Percentiles rank a stretch among this genome's conserved stretches.
Conservation (phyloP, 495 filamentous ascomycete species). For the Tuber borchii region DNA sequence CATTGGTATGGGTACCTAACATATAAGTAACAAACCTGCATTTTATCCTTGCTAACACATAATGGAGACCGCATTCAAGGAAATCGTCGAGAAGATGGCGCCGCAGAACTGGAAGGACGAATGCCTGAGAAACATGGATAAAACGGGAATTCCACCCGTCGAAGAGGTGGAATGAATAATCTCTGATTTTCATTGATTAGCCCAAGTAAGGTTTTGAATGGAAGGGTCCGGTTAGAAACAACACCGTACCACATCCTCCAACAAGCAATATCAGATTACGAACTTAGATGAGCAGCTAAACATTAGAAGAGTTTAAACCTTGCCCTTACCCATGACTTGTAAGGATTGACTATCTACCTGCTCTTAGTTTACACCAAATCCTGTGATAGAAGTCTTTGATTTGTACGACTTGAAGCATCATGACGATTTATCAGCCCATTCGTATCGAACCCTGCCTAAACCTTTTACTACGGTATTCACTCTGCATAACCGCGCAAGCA, state of each 20-base stretch:
- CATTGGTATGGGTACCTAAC: slow-evolving; percentile 53
- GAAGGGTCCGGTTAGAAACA: background rate
- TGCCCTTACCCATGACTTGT: background rate
- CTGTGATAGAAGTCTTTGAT: background rate
- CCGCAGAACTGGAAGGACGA: slow-evolving; percentile 71
- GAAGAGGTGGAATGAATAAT: slow-evolving; percentile 49
- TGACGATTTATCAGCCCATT: background rate
- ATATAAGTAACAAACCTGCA: slow-evolving; percentile 6
- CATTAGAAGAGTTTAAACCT: background rate
- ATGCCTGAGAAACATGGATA: slow-evolving; percentile 61
- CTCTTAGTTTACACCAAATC: background rate
- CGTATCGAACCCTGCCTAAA: background rate
- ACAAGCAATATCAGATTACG: background rate
- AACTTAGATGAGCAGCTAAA: background rate
- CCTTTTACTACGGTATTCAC: background rate
- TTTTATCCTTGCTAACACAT: slow-evolving; percentile 24
- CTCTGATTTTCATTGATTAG: background rate
- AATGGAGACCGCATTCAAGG: slow-evolving; percentile 74
- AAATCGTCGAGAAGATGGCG: slow-evolving; percentile 82
- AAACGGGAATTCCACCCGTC: slow-evolving; percentile 50
- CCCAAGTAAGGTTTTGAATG: background rate
- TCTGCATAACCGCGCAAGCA: background rate
- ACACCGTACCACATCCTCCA: background rate
- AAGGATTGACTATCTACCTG: background rate
- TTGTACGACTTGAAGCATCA: background rate